A percentile compares a stretch with the other conserved stretches of the same genome.
These are phyloP conservation scores for Delonix regia DNA, from an alignment of 306 rosid genomes.

Conservation along the genomic window DNA sequence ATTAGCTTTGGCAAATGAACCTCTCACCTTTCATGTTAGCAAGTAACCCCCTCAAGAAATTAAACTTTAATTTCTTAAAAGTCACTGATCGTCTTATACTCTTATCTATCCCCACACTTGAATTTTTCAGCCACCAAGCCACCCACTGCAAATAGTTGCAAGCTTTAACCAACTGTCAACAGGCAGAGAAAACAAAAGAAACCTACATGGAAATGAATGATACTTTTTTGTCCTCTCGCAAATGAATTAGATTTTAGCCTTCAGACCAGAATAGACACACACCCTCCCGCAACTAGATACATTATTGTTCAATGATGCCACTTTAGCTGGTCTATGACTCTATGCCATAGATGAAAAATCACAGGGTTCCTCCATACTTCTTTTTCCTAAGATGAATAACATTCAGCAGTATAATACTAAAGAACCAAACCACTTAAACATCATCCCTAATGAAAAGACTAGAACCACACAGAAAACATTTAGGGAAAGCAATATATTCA, in stretches of 20 bases:
- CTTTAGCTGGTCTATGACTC: background rate
- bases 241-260: background rate
- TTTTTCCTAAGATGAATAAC: background rate
- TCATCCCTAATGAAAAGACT: background rate
- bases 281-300: background rate
- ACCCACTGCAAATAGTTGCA: background rate
- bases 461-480: background rate
- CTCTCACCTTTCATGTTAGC: background rate
- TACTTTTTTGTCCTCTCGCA: background rate
- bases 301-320: background rate
- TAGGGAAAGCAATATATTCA: background rate
- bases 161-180: slow-evolving; percentile 14
- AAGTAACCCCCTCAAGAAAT: background rate
- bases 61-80: background rate
- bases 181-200: slow-evolving; percentile 11
- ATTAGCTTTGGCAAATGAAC: background rate
- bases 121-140: background rate
- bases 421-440: background rate
- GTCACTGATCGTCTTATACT: background rate
- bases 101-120: background rate
- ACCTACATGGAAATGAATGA: background rate
- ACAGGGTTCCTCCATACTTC: background rate
- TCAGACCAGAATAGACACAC: slow-evolving; percentile 11
- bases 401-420: background rate
- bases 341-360: background rate